Evolutionary conservation across 768 basidiomycete species (phyloP), one percentile per base, ranked within the genome.

Genomic region (Russula olivacea): DNA sequence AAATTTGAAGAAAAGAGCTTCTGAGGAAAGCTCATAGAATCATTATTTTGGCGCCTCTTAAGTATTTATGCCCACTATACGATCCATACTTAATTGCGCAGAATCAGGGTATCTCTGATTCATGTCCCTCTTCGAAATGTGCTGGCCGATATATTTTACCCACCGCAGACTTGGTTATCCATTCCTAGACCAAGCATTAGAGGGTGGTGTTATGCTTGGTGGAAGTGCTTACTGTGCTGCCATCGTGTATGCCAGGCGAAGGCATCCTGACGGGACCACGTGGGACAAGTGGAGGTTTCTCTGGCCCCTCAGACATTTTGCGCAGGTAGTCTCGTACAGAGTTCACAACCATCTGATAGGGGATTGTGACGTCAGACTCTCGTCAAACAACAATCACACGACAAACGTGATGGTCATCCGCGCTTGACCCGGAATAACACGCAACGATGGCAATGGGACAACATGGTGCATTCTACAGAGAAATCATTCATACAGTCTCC

Each of bases 361-460:
- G 17, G 32, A 8, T 51, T 21, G 32, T 25, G 41, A 59, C 55
- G 65, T 58, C 34, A 62, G 58, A 45, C 15, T 38, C 12, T 5
- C n/a, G 1, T n/a, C 36, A 17, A n/a, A 41, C 45, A 34, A 41
- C 30, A 21, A 40, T 61, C 53, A 8, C 28, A 45, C 71, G 2
- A 70, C 86, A 61, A 68, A 92, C 89, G 63, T 78, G 81, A 69
- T 92, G 90, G 71, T 92, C 90, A 60, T 92, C 90, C 59, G 83
- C 79, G 51, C 86, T 88, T 48, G 89, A 89, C 30, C 90, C 90
- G 17, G 90, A 91, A 73, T 89, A 91, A 67, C 86, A 88, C 4
- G 86, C 89, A 30, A 81, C 84, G 19, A 91, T 75, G 7, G 85
- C 90, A 61, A 92, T 89, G 1, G 90, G 90, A 71, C 89, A 89